Evolutionary conservation across 176 grass and related monocot genomes (phyloP).

Genomic region (Tuctoria greenei): DNA sequence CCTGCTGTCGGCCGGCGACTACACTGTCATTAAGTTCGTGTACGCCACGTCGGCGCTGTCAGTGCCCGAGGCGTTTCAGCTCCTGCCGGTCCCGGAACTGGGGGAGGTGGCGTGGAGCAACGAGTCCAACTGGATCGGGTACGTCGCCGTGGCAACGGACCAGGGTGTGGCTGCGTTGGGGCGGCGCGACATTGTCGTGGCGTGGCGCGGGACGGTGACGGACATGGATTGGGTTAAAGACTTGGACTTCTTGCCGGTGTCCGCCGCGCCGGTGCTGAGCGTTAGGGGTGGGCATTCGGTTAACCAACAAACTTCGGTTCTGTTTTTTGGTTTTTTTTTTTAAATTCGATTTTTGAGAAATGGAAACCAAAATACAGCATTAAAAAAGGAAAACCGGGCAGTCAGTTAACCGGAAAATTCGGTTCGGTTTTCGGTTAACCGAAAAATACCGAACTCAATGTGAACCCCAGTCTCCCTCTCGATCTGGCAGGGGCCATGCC

Average conservation of each 20-base stretch:
- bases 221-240: background rate
- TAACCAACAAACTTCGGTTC: no score
- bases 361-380: no score
- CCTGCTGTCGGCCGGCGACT: slow-evolving; percentile 8
- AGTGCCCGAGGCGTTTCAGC: background rate
- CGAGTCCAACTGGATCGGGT: slow-evolving; percentile 69
- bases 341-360: no score
- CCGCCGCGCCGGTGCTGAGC: slow-evolving; percentile 31
- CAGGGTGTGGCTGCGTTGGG: slow-evolving; percentile 44
- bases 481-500: no score
- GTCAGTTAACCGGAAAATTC: no score
- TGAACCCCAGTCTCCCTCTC: no score
- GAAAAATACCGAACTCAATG: no score
- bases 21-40: background rate
- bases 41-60: slow-evolving; percentile 20
- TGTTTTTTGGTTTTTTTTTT: no score
- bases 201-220: slow-evolving; percentile 36
- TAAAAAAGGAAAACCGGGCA: no score
- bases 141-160: slow-evolving; percentile 57
- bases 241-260: no score
- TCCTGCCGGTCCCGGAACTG: background rate
- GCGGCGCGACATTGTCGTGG: slow-evolving; percentile 57
- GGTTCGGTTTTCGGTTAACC: no score
- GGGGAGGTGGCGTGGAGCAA: slow-evolving; percentile 22
- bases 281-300: no score